Base-by-base conservation (phyloP, 768 basidiomycete species). In the Cantharellus anzutake region DNA sequence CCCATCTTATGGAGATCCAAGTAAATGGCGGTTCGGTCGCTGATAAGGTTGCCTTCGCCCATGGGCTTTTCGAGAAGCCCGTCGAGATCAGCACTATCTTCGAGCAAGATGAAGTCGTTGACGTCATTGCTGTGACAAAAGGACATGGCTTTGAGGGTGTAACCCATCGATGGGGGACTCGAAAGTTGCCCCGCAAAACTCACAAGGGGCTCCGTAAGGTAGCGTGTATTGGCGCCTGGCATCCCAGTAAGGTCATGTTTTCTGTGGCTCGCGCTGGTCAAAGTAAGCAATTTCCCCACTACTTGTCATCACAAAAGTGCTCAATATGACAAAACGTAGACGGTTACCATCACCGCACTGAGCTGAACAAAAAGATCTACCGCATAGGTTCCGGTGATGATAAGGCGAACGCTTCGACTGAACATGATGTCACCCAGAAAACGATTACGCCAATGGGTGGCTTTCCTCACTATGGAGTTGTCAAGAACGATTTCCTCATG, bases 191-290 rank as follows among this genome's bases (percentile, higher is more conserved):
- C 61, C 80, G 93, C 67, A 98, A 98, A 79, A 98, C 96, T 59
- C 96, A 99, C 81, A 93, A 96, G 74, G 96, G 96, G 87, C 88
- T 98, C 69, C 87, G 94, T 73, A 98, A 99, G 78, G 96, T 99
- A 64, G 94, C 94, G 70, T 94, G 91, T 80, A 92, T 93, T 66
- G 91, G 91, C 74, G 92, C 91, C 70, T 94, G 90, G 90, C 91
- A 94, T 79, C 92, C 91, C 71, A 86, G 84, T 68, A 96, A 94
- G 76, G 96, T 99, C 81, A 98, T 98, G 94, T 98, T 91, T 83
- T 93, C 92, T n/a, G 96, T 99, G 67, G 96, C 93, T 63, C 93
- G 96, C 79, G 93, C 96, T 66, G 96, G 96, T 88, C 94, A 97
- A 86, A 88, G 62, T 63, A 39, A n/a, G 62, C 58, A 41, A 3